A percentile compares a stretch with the other conserved stretches of the same genome.
phyloP scores from a whole-genome alignment of 495 filamentous ascomycete genomes.

The Aspergillus bertholletiae region DNA sequence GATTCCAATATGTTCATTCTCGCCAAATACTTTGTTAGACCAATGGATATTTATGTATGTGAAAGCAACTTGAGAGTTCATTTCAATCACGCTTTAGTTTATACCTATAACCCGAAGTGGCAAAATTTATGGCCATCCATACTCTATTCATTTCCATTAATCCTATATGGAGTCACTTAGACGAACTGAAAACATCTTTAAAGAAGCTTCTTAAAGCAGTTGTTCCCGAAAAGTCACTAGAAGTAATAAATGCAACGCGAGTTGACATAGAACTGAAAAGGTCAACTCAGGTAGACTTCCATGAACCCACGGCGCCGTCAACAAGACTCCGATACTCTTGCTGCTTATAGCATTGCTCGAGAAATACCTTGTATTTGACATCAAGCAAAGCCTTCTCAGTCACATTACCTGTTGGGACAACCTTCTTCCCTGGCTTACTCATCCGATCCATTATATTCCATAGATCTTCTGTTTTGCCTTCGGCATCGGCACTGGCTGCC shows the following conservation, averaged over 20 bases:
- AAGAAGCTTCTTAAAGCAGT: too few relatives aligned
- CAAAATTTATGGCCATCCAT: too few relatives aligned
- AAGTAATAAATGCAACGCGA: neutral
- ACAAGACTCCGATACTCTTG: slow-evolving; percentile 59
- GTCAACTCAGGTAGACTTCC: slow-evolving; percentile 19
- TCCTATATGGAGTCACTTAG: too few relatives aligned
- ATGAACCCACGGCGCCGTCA: slow-evolving; percentile 53
- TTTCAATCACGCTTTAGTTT: neutral
- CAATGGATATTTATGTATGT: too few relatives aligned
- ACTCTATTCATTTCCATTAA: neutral
- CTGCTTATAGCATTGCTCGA: slow-evolving; percentile 62
- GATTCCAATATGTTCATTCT: too few relatives aligned
- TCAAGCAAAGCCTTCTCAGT: slow-evolving; percentile 75
- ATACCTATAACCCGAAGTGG: neutral
- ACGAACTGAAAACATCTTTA: too few relatives aligned
- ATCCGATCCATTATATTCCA: slow-evolving; percentile 98
- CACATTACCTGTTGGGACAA: slow-evolving; percentile 63
- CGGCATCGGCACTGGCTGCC: slow-evolving; percentile 71
- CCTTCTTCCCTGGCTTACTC: slow-evolving; percentile 86
- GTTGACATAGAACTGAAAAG: too few relatives aligned
- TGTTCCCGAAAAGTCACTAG: neutral
- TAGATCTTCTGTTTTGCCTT: slow-evolving; percentile 78
- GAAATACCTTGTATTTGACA: slow-evolving; percentile 75
- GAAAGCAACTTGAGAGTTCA: too few relatives aligned
- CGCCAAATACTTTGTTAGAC: neutral